phyloP scores from a whole-genome alignment of 1,139 yeast genomes.

The Taphrina confusa region DNA sequence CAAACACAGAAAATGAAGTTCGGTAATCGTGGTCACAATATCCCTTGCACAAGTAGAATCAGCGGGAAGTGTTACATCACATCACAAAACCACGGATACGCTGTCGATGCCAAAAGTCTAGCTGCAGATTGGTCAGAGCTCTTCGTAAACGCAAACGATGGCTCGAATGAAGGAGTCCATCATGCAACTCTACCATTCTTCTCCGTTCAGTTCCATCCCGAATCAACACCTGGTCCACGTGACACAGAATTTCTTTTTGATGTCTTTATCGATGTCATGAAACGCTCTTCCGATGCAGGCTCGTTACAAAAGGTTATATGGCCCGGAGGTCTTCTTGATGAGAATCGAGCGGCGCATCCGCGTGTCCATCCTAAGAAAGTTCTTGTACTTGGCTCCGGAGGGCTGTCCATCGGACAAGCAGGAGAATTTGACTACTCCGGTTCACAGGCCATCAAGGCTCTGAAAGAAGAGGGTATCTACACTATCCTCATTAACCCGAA shows the following conservation, averaged over 20 bases:
- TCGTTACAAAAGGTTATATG: constrained; percentile 71
- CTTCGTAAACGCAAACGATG: constrained; percentile 94
- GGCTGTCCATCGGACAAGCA: constrained; percentile 98
- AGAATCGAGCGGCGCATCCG: constrained; percentile 72
- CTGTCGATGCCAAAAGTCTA: constrained; percentile 82
- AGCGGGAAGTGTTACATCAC: constrained; percentile 98
- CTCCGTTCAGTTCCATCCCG: constrained; percentile 99
- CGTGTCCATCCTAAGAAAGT: constrained; percentile 87
- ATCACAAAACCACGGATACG: constrained; percentile 98
- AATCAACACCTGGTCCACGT: constrained; percentile 98
- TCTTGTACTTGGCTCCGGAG: constrained; percentile 96
- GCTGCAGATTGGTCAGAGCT: constrained; percentile 83
- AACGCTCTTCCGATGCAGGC: constrained; percentile 57
- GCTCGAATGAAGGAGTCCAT: constrained; percentile 97
- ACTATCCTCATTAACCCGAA: constrained; percentile 95
- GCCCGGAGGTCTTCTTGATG: constrained; percentile 84
- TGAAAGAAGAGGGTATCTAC: constrained; percentile 95
- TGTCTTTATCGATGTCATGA: constrained; percentile 80
- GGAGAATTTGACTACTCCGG: constrained; percentile 96
- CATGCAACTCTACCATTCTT: constrained; percentile 83
- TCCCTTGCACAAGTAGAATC: constrained; percentile 91
- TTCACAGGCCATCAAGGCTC: constrained; percentile 74
- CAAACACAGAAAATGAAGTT: constrained; percentile 86
- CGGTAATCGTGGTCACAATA: constrained; percentile 99
- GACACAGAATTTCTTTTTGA: constrained; percentile 98